phyloP scores from a whole-genome alignment of 164 flowering plant genomes.

The Protea cynaroides region DNA sequence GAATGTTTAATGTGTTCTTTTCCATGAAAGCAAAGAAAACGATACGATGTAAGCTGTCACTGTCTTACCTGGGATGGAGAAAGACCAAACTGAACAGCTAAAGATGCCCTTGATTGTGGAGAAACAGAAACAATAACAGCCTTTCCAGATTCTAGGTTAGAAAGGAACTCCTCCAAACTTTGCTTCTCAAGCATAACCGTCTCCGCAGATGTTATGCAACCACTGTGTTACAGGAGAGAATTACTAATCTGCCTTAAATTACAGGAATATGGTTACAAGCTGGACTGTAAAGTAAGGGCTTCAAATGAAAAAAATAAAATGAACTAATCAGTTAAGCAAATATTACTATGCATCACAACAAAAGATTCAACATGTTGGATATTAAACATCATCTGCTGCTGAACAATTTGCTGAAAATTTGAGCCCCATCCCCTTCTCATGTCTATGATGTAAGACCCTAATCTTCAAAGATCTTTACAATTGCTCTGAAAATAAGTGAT shows the following conservation, averaged over 20 bases:
- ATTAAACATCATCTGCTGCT: too few relatives aligned
- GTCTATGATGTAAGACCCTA: too few relatives aligned
- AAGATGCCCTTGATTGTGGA: constrained; percentile 92
- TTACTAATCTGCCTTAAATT: neutral
- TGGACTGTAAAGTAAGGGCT: neutral
- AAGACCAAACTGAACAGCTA: constrained; percentile 79
- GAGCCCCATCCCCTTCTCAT: too few relatives aligned
- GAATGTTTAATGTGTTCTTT: neutral
- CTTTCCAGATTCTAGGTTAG: constrained; percentile 55
- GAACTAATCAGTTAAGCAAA: neutral
- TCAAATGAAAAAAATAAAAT: neutral
- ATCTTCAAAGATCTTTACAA: too few relatives aligned
- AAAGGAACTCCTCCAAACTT: constrained; percentile 83
- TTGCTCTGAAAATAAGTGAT: too few relatives aligned
- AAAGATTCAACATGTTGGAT: too few relatives aligned
- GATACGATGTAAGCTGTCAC: neutral
- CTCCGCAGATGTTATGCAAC: constrained; percentile 95
- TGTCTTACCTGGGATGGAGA: constrained; percentile 66
- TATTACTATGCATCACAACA: too few relatives aligned
- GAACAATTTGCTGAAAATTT: too few relatives aligned
- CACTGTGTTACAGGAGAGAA: constrained; percentile 41
- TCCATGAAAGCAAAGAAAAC: neutral
- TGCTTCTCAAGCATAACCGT: constrained; percentile 97
- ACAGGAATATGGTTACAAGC: neutral
- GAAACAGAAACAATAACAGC: constrained; percentile 79